Conservation (phyloP, 164 flowering plant genomes). For the Liriodendron chinense region DNA sequence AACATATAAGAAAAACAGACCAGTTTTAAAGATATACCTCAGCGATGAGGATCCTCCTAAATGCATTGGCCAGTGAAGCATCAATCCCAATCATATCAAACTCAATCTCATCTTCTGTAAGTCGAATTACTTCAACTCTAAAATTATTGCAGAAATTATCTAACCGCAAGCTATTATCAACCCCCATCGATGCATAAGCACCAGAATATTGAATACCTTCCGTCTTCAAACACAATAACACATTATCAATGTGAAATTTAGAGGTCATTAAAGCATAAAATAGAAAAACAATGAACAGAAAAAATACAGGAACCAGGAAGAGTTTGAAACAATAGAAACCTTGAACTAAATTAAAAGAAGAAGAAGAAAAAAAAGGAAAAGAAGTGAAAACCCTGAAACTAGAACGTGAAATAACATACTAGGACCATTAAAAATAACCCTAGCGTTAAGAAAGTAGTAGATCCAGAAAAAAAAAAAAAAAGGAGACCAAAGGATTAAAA, state of each 20-base stretch:
- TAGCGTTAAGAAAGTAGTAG: too few species aligned
- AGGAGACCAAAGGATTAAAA: too few species aligned
- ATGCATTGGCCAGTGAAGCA: slow-evolving; percentile 79
- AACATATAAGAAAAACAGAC: too few species aligned
- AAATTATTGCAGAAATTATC: slow-evolving; percentile 59
- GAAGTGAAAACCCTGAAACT: too few species aligned
- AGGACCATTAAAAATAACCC: too few species aligned
- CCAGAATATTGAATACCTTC: slow-evolving; percentile 62
- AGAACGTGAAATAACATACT: too few species aligned
- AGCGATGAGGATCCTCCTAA: slow-evolving; percentile 84
- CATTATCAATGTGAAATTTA: neutral
- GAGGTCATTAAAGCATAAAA: neutral
- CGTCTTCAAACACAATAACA: slow-evolving; percentile 43
- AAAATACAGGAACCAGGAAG: neutral
- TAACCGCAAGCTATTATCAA: slow-evolving; percentile 60
- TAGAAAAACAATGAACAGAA: neutral
- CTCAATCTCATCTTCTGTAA: slow-evolving; percentile 66
- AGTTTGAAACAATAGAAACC: neutral
- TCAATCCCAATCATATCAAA: slow-evolving; percentile 91
- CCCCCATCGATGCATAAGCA: slow-evolving; percentile 68
- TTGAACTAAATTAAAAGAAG: neutral
- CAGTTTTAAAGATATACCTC: slow-evolving; percentile 45
- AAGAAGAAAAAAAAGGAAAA: too few species aligned
- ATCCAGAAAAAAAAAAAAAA: too few species aligned
- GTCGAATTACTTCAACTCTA: slow-evolving; percentile 56